A percentile compares a stretch with the other conserved stretches of the same genome.
Conservation (phyloP, 129 eudicot genomes). For the Flaveria ramosissima region DNA sequence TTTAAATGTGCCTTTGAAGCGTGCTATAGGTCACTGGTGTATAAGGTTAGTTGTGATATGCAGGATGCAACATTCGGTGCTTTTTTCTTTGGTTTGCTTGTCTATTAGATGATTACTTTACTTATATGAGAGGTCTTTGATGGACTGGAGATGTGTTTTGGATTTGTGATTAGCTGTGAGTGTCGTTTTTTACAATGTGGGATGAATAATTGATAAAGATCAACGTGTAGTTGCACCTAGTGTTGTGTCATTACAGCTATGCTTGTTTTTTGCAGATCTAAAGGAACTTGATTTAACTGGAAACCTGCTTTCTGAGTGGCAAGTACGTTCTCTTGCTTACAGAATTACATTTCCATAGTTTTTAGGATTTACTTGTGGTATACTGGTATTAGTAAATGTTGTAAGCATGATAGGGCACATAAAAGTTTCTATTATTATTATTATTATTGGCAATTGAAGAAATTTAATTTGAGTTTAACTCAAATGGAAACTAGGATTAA, state of each 20-base stretch:
- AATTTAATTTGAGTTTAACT: conserved; percentile 9
- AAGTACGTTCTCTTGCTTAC: conserved; percentile 49
- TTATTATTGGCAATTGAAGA: neutral
- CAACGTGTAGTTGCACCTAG: neutral
- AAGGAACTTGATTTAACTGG: conserved; percentile 99
- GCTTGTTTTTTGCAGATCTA: conserved; percentile 57
- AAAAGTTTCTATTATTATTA: neutral
- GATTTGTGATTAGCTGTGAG: conserved; percentile 4
- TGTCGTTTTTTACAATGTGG: neutral
- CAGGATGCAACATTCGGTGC: neutral
- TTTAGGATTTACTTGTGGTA: conserved; percentile 2
- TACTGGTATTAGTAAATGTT: neutral
- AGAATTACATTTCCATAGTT: neutral
- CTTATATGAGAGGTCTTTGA: neutral
- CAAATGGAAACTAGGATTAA: conserved; percentile 13
- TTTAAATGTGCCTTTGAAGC: neutral
- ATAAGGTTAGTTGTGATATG: conserved; percentile 7
- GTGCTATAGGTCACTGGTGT: neutral
- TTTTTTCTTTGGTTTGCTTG: neutral
- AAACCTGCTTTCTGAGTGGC: conserved; percentile 83
- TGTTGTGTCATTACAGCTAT: conserved; percentile 11
- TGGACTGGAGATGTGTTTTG: neutral
- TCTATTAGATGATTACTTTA: neutral
- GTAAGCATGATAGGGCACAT: neutral
- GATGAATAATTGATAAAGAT: neutral